Evolutionary conservation across 805 yeast genomes (phyloP), one percentile per base, ranked within the genome.

Genomic region (Candida ficus): DNA sequence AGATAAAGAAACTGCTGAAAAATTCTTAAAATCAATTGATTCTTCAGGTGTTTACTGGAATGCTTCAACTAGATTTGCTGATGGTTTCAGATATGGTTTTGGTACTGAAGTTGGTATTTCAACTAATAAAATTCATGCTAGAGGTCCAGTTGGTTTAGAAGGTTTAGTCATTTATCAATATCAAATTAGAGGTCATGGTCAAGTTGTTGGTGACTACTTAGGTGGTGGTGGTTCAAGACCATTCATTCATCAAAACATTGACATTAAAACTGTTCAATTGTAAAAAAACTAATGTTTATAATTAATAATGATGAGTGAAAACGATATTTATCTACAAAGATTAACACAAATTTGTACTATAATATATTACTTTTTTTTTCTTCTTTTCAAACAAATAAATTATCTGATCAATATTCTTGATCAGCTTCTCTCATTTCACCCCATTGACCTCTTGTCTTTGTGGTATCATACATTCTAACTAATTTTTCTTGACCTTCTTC

Each of bases 71-170:
- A 73, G 99, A 58, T 93, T 93, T 66, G 98, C 99, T 7, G 99
- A 93, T 63, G 99, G 99, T 4, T 93, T 87, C 73, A 76, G 99
- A 60, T 93, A 91, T 58, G 99, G 99, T 0, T 93, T 95, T 60
- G 99, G 99, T 39, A 83, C 99, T 6, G 99, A 93, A 63, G 99
- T 93, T 14, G 99, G 99, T 27, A 91, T 93, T 44, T 83, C 95
- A 36, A 93, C 99, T 33, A 90, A 91, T 59, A 93, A 93, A 62
- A 88, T 93, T 47, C 99, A 93, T 60, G 96, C 99, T 9, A 76
- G 99, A 56, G 99, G 99, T 2, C 99, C 99, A 13, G 98, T 93
- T 26, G 99, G 99, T 3, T 71, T 93, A 25, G 99, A 93, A 59
- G 99, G 99, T 2, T 71, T 93, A 50, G 95, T 91, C 60, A 86